These are phyloP conservation scores for Cubamyces lactineus DNA, from an alignment of 768 basidiomycete species.

Conservation along the genomic window DNA sequence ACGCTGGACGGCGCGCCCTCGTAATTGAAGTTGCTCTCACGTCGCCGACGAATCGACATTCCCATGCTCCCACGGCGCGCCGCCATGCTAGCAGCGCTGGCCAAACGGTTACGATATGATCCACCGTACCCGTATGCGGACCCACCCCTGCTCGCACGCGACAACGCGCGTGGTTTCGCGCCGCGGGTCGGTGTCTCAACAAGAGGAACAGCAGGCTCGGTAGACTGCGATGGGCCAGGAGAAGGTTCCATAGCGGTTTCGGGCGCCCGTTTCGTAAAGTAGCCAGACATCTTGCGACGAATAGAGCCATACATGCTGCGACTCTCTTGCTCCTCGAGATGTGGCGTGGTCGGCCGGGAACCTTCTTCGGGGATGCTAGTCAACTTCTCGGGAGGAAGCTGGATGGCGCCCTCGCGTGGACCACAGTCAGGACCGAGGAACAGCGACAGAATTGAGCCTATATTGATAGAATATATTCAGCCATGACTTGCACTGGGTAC, in stretches of 20 bases:
- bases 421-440: conserved; percentile 94
- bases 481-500: not conserved
- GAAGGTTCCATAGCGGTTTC: conserved; percentile 38
- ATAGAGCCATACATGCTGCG: conserved; percentile 39
- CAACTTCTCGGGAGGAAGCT: conserved; percentile 77
- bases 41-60: conserved; percentile 51
- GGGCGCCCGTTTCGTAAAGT: conserved; percentile 57
- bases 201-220: conserved; percentile 47
- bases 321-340: conserved; percentile 43
- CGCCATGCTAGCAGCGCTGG: conserved; percentile 39
- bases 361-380: conserved; percentile 73
- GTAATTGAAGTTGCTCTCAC: conserved; percentile 46
- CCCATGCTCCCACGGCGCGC: conserved; percentile 57
- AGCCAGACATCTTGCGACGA: conserved; percentile 56
- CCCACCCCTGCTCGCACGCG: conserved; percentile 63
- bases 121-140: conserved; percentile 81
- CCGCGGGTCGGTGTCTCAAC: conserved; percentile 42
- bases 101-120: conserved; percentile 56
- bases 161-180: conserved; percentile 43
- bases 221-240: conserved; percentile 41
- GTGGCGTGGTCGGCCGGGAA: conserved; percentile 47
- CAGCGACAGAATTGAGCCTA: conserved; percentile 84
- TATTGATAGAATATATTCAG: not conserved
- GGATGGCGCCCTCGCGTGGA: conserved; percentile 83
- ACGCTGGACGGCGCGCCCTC: conserved; percentile 47